Evolutionary conservation across 75 land plant genomes (phyloP).

Genomic region (Ceratopteris richardii): DNA sequence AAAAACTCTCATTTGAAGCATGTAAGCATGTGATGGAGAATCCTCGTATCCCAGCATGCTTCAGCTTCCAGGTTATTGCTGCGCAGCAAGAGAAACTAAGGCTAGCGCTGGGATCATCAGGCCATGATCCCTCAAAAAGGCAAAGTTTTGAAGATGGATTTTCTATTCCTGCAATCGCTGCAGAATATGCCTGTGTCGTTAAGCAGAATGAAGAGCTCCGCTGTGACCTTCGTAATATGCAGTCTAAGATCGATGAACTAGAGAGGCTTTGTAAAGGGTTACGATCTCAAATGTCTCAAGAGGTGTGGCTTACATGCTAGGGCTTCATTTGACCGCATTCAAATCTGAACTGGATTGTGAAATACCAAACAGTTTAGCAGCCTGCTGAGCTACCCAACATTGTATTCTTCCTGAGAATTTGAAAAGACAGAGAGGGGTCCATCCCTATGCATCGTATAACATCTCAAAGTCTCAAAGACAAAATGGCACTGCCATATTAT

Average conservation of each 20-base stretch:
- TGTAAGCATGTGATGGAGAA: conserved; percentile 60
- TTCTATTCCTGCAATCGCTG: background rate
- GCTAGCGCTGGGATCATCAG: too few relatives aligned
- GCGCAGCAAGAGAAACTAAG: conserved; percentile 29
- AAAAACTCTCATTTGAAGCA: conserved; percentile 46
- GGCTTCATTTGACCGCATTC: too few relatives aligned
- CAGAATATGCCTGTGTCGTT: conserved; percentile 15
- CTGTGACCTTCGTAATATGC: conserved; percentile 54
- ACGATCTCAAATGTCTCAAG: conserved; percentile 55
- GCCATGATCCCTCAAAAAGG: too few relatives aligned
- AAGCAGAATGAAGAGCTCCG: conserved; percentile 44
- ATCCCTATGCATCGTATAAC: too few relatives aligned
- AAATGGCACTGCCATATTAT: too few relatives aligned
- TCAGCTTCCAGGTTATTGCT: conserved; percentile 37
- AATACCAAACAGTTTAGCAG: too few relatives aligned
- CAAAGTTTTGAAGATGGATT: background rate
- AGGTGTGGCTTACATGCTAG: conserved; percentile 27
- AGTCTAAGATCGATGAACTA: conserved; percentile 56
- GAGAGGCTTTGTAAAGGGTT: conserved; percentile 61
- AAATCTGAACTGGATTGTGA: too few relatives aligned
- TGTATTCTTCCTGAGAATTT: too few relatives aligned
- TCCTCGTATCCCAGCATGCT: conserved; percentile 40
- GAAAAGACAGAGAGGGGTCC: too few relatives aligned
- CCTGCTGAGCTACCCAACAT: too few relatives aligned
- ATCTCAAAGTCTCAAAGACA: too few relatives aligned